Evolutionary conservation across 2,329 filamentous ascomycete genomes (phyloP).

Genomic region (Blastomyces emzantsi): DNA sequence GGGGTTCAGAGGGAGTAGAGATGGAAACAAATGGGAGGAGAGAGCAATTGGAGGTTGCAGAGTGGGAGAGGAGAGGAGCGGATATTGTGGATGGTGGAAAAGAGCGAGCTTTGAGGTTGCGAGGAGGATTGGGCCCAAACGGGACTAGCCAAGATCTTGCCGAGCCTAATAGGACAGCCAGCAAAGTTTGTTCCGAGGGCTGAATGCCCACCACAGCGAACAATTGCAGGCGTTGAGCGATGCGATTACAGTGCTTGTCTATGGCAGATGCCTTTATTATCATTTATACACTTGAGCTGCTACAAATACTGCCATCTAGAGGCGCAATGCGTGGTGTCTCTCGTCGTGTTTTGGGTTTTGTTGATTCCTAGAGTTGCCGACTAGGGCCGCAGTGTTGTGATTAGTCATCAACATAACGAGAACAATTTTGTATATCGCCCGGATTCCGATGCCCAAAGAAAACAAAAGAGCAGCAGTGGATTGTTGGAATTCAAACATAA

Average conservation of each 20-base stretch:
- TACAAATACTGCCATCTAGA: neutral
- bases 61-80: constrained; percentile 31
- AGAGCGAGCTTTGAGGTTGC: constrained; percentile 34
- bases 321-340: neutral
- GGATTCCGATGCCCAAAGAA: neutral
- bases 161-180: constrained; percentile 21
- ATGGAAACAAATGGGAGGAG: constrained; percentile 35
- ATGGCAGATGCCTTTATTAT: neutral
- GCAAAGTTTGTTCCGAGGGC: constrained; percentile 8
- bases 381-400: neutral
- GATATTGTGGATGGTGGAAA: constrained; percentile 37
- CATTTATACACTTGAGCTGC: neutral
- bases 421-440: no score
- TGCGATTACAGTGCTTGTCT: no score
- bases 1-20: constrained; percentile 37
- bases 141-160: constrained; percentile 52
- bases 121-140: constrained; percentile 56
- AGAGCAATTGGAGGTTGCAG: constrained; percentile 36
- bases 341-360: neutral
- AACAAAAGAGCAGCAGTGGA: neutral
- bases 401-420: neutral
- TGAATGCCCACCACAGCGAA: neutral
- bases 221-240: no score
- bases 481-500: neutral
- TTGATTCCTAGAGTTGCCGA: constrained; percentile 5